Base-by-base conservation (phyloP, 2,329 filamentous ascomycete species). In the Podosphaera aphanis region DNA sequence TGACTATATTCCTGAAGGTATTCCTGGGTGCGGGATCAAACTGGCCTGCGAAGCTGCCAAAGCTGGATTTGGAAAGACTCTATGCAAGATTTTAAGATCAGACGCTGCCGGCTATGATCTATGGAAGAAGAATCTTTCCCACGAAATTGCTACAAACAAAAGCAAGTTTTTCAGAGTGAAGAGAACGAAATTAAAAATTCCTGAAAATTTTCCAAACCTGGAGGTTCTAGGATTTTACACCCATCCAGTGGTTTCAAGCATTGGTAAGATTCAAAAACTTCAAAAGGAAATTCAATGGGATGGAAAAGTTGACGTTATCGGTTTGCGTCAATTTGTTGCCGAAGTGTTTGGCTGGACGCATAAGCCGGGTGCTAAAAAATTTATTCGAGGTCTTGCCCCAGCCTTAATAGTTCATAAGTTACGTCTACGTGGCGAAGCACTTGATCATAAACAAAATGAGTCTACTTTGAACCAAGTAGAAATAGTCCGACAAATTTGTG, bases 311-410 rank as follows among this genome's bases (percentile, higher is more conserved):
- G 73, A 92, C 52, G 66, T 81, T 11, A 55, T 64, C 3, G 74
- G 72, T 0, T 62, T 98, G 31, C 72, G 88, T 31, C 68, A 70
- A 13, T 94, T 93, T 58, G 72, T 78, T 0, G 69, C 71, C 1
- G 77, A 92, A 50, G 79, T 78, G 0, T 92, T 98, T 52, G 84
- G 86, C 48, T 98, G 90, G 90, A 74, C 71, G 3, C 79, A 77
- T 53, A 71, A 77, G 23, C 70, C 70, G 44, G 88, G 86, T 0
- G 85, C 86, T 15, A 73, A 80, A 56, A 93, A 93, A 56, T 82
- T 93, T 49, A 77, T 93, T 23, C 73, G 79, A 13, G 79, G 82
- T 23, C 64, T 95, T 10, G 80, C 84, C 0, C 82, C 84, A 10
- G 76, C 79, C 6, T 63, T 95, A 1, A 65, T 95, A 2, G 67